Conservation (phyloP, 2,329 filamentous ascomycete genomes). For the Drechslerella coelobrocha region DNA sequence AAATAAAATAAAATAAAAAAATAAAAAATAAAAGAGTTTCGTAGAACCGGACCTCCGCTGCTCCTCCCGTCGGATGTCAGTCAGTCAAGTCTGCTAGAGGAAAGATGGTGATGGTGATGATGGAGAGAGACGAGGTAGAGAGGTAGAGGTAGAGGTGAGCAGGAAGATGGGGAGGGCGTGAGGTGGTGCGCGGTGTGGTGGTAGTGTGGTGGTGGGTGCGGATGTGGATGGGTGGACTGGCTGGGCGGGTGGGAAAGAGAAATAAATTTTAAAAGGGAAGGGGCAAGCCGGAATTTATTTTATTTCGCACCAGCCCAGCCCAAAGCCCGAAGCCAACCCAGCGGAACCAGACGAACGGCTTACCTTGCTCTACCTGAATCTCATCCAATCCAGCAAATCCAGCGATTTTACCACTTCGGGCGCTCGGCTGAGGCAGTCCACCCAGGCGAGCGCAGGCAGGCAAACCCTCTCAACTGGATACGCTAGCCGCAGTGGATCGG, state of each 20-base stretch:
- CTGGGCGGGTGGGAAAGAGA: conserved; percentile 16
- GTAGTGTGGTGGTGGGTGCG: conserved; percentile 5
- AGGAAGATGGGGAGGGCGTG: conserved; percentile 1
- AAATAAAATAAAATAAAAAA: conserved; percentile 8
- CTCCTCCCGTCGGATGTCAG: neutral
- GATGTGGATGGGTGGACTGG: conserved; percentile 15
- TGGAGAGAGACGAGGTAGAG: neutral
- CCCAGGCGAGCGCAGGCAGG: conserved; percentile 20
- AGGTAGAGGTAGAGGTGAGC: neutral
- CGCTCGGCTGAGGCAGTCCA: neutral
- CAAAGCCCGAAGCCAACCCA: conserved; percentile 4
- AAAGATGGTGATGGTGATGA: neutral
- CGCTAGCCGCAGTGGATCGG: conserved; percentile 19
- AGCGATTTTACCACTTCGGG: neutral
- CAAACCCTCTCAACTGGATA: conserved; percentile 29
- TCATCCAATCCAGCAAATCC: neutral
- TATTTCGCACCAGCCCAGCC: conserved; percentile 4
- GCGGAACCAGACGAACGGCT: neutral
- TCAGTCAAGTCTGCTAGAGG: neutral
- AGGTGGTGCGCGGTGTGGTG: neutral
- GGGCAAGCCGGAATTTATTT: conserved; percentile 48
- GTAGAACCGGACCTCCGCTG: neutral
- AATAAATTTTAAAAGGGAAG: conserved; percentile 32
- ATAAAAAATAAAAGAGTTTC: neutral
- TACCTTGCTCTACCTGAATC: too few relatives aligned